Base-by-base conservation (phyloP, 176 grass and related monocot genomes). In the Dendrocalamus sinicus region DNA sequence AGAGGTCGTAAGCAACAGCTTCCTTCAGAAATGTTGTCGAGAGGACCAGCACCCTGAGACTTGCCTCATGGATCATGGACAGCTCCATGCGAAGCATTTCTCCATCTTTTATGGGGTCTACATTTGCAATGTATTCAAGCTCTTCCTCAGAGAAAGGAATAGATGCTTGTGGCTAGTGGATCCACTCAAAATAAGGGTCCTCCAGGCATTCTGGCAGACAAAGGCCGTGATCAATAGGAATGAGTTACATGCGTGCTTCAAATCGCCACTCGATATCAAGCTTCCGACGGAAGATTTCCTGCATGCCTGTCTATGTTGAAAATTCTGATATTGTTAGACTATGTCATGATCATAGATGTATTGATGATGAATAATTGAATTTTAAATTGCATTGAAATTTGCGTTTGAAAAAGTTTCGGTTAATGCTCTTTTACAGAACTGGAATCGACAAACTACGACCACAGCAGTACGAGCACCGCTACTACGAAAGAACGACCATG, bases 141-240 rank as follows among this genome's bases (percentile, higher is more conserved):
- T 94, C 92, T 50, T 94, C 92, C 12, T 94, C 78, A 1, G 85
- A 92, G 60, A 94, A 94, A 43, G 92, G 92, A 77, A 94, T 86
- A 39, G 81, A 94, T 71, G 90, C 72, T 45, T 94, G 90, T 1
- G 87, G 87, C 92, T 90, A 94, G 43, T 92, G 87, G 73, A 92
- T 86, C 92, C 92, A 94, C 51, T 94, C 92, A 75, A 92, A 92
- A 84, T 94, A 94, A 69, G 92, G 92, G 51, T 94, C 92, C 82
- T 94, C 92, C 24, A 92, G 67, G 54, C 73, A 80, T 70, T 94
- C 90, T 23, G 85, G 92, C 20, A 94, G 75, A 73, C 90, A 92
- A 10, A 92, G 83, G 14, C 92, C 90, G 37, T 92, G 92, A 83
- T 94, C 92, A 64, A 94, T 94, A 26, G 92, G 92, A 52, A 94